phyloP scores from a whole-genome alignment of 495 filamentous ascomycete species.

The Lophiostoma macrostomum region DNA sequence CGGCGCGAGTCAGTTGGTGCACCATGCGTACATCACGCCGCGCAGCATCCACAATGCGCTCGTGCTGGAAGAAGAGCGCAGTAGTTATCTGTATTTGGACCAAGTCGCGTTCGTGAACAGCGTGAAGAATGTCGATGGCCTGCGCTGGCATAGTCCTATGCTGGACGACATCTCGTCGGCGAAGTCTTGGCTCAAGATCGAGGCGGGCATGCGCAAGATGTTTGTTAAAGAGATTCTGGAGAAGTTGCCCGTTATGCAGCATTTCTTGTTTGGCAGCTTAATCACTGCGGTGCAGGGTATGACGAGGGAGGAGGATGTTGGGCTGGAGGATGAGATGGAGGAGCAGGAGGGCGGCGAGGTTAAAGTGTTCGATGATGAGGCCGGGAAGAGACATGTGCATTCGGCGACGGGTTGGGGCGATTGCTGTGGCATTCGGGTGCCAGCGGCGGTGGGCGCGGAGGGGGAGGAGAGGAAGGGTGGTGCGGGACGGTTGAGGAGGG shows the following conservation, averaged over 20 bases:
- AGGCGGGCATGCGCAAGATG: constrained; percentile 93
- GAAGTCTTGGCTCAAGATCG: constrained; percentile 87
- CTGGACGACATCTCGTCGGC: constrained; percentile 95
- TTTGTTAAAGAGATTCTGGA: constrained; percentile 88
- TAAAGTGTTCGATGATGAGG: constrained; percentile 50
- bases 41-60: constrained; percentile 80
- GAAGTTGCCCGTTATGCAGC: constrained; percentile 97
- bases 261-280: constrained; percentile 90
- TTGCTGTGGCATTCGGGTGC: constrained; percentile 98
- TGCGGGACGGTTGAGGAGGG: constrained; percentile 65
- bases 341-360: constrained; percentile 54
- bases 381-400: constrained; percentile 69
- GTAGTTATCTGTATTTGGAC: constrained; percentile 82
- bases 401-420: constrained; percentile 77
- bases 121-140: constrained; percentile 91
- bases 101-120: constrained; percentile 92
- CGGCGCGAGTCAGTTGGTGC: constrained; percentile 82
- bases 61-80: constrained; percentile 78
- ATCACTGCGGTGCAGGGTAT: constrained; percentile 78
- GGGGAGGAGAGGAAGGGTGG: constrained; percentile 78
- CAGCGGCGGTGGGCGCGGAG: constrained; percentile 83
- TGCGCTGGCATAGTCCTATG: constrained; percentile 98
- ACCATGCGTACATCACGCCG: constrained; percentile 84
- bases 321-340: constrained; percentile 45
- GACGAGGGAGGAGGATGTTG: constrained; percentile 57